These are phyloP conservation scores for Wakefieldia striispora DNA, from an alignment of 768 basidiomycete species.

Conservation along the genomic window DNA sequence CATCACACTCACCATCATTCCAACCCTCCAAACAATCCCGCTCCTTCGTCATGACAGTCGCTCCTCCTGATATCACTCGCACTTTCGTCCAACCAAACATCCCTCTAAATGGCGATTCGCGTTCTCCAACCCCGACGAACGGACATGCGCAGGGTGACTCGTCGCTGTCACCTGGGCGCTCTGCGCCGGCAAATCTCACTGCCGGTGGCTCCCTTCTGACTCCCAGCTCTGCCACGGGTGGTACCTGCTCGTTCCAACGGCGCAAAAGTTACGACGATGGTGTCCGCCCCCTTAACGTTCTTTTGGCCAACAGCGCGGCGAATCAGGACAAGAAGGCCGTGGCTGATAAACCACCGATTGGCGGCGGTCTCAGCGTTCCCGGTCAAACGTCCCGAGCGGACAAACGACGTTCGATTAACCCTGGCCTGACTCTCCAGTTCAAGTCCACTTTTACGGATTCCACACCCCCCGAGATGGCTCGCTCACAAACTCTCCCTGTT, in stretches of 20 bases:
- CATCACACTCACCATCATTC: neutral
- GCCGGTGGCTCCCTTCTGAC: slow-evolving; percentile 16
- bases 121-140: neutral
- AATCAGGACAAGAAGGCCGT: slow-evolving; percentile 13
- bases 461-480: slow-evolving; percentile 27
- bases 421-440: slow-evolving; percentile 39
- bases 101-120: slow-evolving; percentile 3
- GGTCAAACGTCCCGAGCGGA: slow-evolving; percentile 37
- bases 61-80: slow-evolving; percentile 33
- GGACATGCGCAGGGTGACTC: no score
- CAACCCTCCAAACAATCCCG: slow-evolving; percentile 31
- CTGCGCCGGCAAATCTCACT: slow-evolving; percentile 15
- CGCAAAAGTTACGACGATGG: slow-evolving; percentile 47
- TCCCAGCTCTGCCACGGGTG: slow-evolving; percentile 10
- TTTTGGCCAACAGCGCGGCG: slow-evolving; percentile 22
- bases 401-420: slow-evolving; percentile 56
- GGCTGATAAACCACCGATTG: slow-evolving; percentile 5
- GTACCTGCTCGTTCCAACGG: slow-evolving; percentile 16
- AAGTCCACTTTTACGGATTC: slow-evolving; percentile 11
- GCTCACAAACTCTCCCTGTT: slow-evolving; percentile 29
- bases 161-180: slow-evolving; percentile 5
- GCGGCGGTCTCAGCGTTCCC: slow-evolving; percentile 28
- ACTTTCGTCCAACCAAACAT: slow-evolving; percentile 3
- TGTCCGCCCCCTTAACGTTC: slow-evolving; percentile 38
- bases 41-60: slow-evolving; percentile 43